These are phyloP conservation scores for Aspergillus carbonarius DNA, from an alignment of 2,329 filamentous ascomycete species.

Conservation along the genomic window DNA sequence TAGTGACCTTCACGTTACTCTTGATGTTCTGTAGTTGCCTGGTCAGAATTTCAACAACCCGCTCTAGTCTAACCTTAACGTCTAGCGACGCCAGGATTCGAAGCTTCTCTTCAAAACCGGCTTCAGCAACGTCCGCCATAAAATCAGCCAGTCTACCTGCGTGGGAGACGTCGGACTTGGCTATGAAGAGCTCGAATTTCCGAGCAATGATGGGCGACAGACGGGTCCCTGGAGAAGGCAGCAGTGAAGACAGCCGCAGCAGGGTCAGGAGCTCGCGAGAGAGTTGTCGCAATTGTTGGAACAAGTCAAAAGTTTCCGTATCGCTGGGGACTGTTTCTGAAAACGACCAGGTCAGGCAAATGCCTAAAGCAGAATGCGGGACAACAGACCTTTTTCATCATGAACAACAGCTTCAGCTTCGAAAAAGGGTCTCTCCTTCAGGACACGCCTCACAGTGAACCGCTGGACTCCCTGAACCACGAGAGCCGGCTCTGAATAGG, in stretches of 20 bases:
- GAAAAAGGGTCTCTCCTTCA: constrained; percentile 79
- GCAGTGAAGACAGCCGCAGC: constrained; percentile 78
- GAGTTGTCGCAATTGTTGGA: constrained; percentile 76
- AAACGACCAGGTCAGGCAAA: not conserved
- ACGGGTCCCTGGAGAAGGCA: constrained; percentile 67
- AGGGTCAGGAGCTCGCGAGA: constrained; percentile 84
- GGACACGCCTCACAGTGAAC: constrained; percentile 70
- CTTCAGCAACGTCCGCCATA: constrained; percentile 90
- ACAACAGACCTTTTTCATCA: constrained; percentile 63
- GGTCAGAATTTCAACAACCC: constrained; percentile 79
- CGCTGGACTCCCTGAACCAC: constrained; percentile 82
- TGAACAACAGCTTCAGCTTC: constrained; percentile 75
- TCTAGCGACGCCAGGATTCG: constrained; percentile 79
- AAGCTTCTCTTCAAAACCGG: constrained; percentile 86
- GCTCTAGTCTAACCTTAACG: constrained; percentile 73
- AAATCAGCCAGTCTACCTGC: constrained; percentile 89
- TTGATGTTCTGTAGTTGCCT: constrained; percentile 82
- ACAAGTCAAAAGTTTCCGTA: constrained; percentile 66
- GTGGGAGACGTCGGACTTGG: constrained; percentile 75
- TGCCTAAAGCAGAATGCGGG: not conserved
- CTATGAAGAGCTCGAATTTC: constrained; percentile 82
- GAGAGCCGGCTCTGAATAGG: constrained; percentile 73
- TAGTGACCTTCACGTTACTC: constrained; percentile 80
- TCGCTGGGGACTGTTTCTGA: constrained; percentile 53
- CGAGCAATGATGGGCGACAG: constrained; percentile 83